Evolutionary conservation across 495 filamentous ascomycete genomes (phyloP).

Genomic region (Lasiosphaeria hispida): DNA sequence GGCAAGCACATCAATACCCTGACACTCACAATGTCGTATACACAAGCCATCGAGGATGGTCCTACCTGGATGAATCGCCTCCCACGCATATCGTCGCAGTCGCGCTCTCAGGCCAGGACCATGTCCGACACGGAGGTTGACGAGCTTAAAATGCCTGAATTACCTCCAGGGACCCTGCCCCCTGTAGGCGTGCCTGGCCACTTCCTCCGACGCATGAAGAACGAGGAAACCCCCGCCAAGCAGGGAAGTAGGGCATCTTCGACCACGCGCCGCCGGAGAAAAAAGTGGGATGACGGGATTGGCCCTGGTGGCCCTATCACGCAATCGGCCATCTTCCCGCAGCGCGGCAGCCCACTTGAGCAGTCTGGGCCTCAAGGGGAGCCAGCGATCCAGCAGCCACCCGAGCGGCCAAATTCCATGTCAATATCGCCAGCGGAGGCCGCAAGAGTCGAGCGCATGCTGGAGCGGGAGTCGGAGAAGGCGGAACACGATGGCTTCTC

Average conservation of each 20-base stretch:
- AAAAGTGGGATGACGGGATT: conserved; percentile 65
- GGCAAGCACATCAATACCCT: conserved; percentile 98
- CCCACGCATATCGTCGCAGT: conserved; percentile 81
- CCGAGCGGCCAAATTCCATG: conserved; percentile 19
- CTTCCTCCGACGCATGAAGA: conserved; percentile 78
- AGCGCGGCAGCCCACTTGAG: conserved; percentile 49
- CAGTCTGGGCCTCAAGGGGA: conserved; percentile 26
- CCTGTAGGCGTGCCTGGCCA: conserved; percentile 71
- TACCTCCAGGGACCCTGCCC: conserved; percentile 75
- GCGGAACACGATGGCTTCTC: conserved; percentile 10
- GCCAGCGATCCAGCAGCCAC: neutral
- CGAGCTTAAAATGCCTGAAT: conserved; percentile 58
- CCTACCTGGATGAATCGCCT: conserved; percentile 93
- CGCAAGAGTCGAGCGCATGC: neutral
- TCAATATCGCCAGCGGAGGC: conserved; percentile 26
- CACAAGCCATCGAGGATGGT: conserved; percentile 81
- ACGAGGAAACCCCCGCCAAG: conserved; percentile 63
- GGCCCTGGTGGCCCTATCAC: conserved; percentile 86
- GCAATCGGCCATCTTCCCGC: conserved; percentile 84
- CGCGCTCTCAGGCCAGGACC: conserved; percentile 83
- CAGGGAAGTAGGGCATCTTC: conserved; percentile 58
- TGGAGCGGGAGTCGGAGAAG: conserved; percentile 16
- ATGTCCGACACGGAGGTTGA: conserved; percentile 52
- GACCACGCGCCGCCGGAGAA: conserved; percentile 60
- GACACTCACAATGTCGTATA: conserved; percentile 93